Conservation (phyloP, 768 basidiomycete species). For the Lactarius tabidus region DNA sequence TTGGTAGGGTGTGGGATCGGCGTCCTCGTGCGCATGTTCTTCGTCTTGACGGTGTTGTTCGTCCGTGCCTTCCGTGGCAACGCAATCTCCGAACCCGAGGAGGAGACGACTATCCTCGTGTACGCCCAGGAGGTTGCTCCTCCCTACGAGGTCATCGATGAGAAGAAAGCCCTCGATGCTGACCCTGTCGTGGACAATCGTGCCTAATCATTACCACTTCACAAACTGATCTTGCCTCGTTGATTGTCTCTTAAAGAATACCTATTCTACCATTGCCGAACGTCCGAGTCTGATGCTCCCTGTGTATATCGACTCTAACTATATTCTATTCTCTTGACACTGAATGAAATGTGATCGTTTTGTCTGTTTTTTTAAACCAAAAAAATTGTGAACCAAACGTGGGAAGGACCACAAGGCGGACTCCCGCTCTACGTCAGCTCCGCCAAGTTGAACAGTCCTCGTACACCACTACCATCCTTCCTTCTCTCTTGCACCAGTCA, state of each 20-base stretch:
- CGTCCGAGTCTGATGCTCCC: neutral
- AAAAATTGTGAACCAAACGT: conserved; percentile 1
- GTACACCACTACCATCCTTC: conserved; percentile 45
- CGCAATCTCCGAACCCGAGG: conserved; percentile 40
- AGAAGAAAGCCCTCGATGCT: conserved; percentile 4
- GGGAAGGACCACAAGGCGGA: too few species aligned
- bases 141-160: neutral
- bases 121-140: conserved; percentile 19
- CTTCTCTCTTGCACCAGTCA: neutral
- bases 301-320: conserved; percentile 2
- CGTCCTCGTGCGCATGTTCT: conserved; percentile 77
- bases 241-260: neutral
- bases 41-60: conserved; percentile 60
- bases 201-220: neutral
- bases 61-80: conserved; percentile 49
- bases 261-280: neutral
- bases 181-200: neutral
- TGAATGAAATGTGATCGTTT: neutral
- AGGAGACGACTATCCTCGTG: conserved; percentile 11
- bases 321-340: neutral
- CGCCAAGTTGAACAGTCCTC: conserved; percentile 57
- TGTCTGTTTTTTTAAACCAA: neutral
- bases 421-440: too few species aligned
- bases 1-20: conserved; percentile 75
- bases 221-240: neutral